Base-by-base conservation (phyloP, 305 asterid species). In the Rubia tinctorum region DNA sequence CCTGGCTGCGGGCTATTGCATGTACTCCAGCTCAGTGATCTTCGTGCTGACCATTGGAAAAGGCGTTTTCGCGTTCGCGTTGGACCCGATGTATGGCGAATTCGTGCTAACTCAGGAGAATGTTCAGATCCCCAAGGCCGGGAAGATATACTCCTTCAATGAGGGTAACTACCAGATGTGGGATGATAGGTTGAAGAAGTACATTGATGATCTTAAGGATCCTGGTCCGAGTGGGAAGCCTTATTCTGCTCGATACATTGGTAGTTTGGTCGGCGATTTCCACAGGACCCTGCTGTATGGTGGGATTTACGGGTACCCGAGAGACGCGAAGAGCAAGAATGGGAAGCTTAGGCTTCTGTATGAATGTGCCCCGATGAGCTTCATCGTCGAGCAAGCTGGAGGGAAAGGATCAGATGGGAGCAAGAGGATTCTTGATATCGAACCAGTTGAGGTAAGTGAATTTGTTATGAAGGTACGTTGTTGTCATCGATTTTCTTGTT, bases 281-380 rank as follows among this genome's bases (percentile, higher is more conserved):
- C 98, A 90, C 51, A 78, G 98, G 74, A 94, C 97, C 59, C 64
- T 94, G 79, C 64, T 92, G 60, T 94, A 91, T 49, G 98, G 99
- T 37, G 99, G 99, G 47, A 94, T 94, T 47, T 94, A 92, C 10
- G 99, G 99, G 1, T 91, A 94, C 40, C 99, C 98, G 0, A 78
- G 90, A 75, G 98, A 94, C 63, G 78, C 79, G 68, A 94, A 94
- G 88, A 94, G 95, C 77, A 89, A 92, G 88, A 94, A 94, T 34
- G 98, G 99, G 49, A 94, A 94, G 83, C 70, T 94, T 79, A 90
- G 99, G 83, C 85, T 94, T 25, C 71, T 94, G 90, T 94, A 94
- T 69, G 99, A 94, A 80, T 90, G 98, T 68, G 98, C 99, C 5
- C 99, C 99, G 0, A 91, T 91, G 98, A 94, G 99, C 79, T 94